Evolutionary conservation across 2,329 filamentous ascomycete genomes (phyloP), one percentile per base, ranked within the genome.

Genomic region (Diplodia corticola): DNA sequence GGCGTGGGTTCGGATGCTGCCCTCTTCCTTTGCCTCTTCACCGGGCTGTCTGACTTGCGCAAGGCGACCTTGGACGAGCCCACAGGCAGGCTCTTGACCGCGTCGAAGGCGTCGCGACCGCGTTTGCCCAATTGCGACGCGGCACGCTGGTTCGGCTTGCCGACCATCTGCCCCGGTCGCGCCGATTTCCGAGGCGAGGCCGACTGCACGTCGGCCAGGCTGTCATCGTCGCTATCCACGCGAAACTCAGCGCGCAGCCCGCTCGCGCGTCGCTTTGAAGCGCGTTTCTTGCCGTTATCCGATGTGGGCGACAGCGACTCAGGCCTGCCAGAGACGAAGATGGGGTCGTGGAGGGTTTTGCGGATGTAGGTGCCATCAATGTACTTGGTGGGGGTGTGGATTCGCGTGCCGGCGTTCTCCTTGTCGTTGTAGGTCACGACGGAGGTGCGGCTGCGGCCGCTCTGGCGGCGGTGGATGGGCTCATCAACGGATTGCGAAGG

Each of bases 381-480:
- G 67, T 78, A 78, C 49, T 78, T 78, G 40, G 74, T 76, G 79
- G 82, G 77, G 79, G 83, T 87, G 70, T 89, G 87, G 50, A 84
- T 81, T 30, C 84, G 83, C 55, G 86, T 90, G 70, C 88, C 88
- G 67, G 83, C 84, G 61, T 90, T 80, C 71, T 85, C 83, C 69
- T 86, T 82, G 17, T 90, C 78, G 71, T 92, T 92, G 78, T 92
- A 92, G 17, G 88, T 85, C 13, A 85, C 83, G 20, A 86, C 80
- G 63, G 82, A 83, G n/a, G 78, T 72, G 68, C 85, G 83, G 44
- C 82, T 79, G 72, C 88, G 85, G 70, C 83, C 84, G 68, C 85
- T 82, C 66, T 87, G 85, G 50, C 71, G 70, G 26, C 65, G 65
- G 72, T 73, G 63, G 68, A 68, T 68, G 71, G 74, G 67, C 70